Conservation (phyloP, 805 yeast species). For the Torulaspora quercuum region DNA sequence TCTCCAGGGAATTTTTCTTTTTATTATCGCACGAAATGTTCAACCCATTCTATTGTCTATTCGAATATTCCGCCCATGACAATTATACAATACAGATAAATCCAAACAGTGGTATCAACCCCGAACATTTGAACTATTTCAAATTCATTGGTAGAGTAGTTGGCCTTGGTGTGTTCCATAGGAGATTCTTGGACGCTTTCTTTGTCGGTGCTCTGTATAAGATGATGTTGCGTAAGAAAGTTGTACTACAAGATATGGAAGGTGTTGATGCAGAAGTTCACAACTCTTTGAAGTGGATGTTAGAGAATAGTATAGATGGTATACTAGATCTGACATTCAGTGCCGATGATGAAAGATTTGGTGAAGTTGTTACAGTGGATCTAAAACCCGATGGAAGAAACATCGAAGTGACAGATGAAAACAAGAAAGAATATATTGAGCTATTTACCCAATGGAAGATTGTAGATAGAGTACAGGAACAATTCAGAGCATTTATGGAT, state of each 20-base stretch:
- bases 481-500: slow-evolving; percentile 91
- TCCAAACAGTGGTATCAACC: slow-evolving; percentile 94
- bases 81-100: slow-evolving; percentile 96
- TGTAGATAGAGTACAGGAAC: slow-evolving; percentile 88
- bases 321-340: slow-evolving; percentile 85
- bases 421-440: slow-evolving; percentile 93
- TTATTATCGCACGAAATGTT: slow-evolving; percentile 97
- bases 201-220: slow-evolving; percentile 97
- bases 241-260: slow-evolving; percentile 94
- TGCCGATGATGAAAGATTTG: slow-evolving; percentile 89
- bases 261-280: slow-evolving; percentile 98
- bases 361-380: slow-evolving; percentile 85
- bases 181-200: slow-evolving; percentile 96
- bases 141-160: slow-evolving; percentile 98
- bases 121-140: slow-evolving; percentile 97
- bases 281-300: slow-evolving; percentile 90
- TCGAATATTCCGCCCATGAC: slow-evolving; percentile 97
- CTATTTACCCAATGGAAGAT: slow-evolving; percentile 95
- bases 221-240: slow-evolving; percentile 94
- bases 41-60: slow-evolving; percentile 94
- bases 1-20: slow-evolving; percentile 96
- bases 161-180: slow-evolving; percentile 96
- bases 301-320: slow-evolving; percentile 89
- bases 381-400: slow-evolving; percentile 84
- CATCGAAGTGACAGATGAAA: slow-evolving; percentile 90